Base-by-base conservation (phyloP, 805 yeast species). In the Saturnispora bothae region DNA sequence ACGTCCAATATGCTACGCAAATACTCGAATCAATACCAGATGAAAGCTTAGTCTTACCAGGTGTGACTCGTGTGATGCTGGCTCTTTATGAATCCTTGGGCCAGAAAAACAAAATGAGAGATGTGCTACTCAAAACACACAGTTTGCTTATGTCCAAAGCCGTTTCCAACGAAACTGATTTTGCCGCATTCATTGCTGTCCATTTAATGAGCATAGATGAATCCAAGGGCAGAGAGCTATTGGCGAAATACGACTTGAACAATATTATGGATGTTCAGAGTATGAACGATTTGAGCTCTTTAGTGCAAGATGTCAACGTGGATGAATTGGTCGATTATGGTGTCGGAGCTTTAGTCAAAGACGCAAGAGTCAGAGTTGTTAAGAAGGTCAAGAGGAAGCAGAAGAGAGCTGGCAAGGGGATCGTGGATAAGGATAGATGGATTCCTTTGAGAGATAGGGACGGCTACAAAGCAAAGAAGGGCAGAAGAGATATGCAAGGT, bases 391-490 rank as follows among this genome's bases (percentile, higher is more conserved):
- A 50, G 40, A 49, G 47, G 27, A 17, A 18, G 13, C 33, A 30
- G 18, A 30, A 30, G 18, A 16, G 6, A 8, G 8, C 14, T 13
- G 13, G 4, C 13, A 9, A 9, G 12, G 44, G 40, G 31, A 50
- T 49, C 41, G 64, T 72, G 3, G 81, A 79, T 48, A 70, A 73
- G 14, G 96, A 88, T 58, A 78, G 96, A 61, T 88, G 97, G 97
- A 59, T 89, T 36, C 94, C 96, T 17, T 50, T 82, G 68, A 81
- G 77, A 54, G 94, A 88, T 54, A 74, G 97, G 57, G 71, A 86
- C 5, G 74, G 78, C 49, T 86, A 81, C 62, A 83, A 76, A 57
- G 83, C 94, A 12, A 80, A 83, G 53, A 77, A 75, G 63, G 73
- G 77, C 46, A 79, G 74, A 55, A 70, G 66, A 45, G 73, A 68